Conservation (phyloP, 106 monocot genomes). For the Phalaenopsis equestris region DNA sequence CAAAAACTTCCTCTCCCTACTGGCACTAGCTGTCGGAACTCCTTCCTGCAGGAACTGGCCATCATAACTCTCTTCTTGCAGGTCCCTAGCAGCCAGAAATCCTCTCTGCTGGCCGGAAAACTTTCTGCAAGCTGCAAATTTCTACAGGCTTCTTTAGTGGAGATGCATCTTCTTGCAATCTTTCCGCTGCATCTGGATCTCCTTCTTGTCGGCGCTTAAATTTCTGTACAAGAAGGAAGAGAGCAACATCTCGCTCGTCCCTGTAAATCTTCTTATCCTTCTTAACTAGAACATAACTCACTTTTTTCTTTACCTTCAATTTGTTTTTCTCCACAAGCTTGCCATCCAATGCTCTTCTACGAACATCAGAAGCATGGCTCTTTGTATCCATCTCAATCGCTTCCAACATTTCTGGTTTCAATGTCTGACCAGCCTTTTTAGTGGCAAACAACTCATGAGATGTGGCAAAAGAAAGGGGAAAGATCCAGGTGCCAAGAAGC, state of each 20-base stretch:
- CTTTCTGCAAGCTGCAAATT: no score
- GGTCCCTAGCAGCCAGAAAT: no score
- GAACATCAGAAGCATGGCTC: conserved; percentile 14
- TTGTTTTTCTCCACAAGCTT: conserved; percentile 42
- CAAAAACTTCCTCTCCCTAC: no score
- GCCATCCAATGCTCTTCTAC: conserved; percentile 40
- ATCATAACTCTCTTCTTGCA: no score
- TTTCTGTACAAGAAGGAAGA: conserved; percentile 29
- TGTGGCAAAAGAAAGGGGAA: conserved; percentile 13
- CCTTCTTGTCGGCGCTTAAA: no score
- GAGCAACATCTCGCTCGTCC: conserved; percentile 55
- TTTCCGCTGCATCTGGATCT: no score
- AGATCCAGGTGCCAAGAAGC: conserved; percentile 19
- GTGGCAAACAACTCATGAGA: conserved; percentile 53
- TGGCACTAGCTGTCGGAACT: no score
- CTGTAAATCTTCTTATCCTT: conserved; percentile 67
- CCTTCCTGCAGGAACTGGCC: no score
- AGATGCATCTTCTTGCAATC: no score
- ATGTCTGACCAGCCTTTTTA: conserved; percentile 64
- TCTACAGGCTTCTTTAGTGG: no score
- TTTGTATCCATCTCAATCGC: conserved; percentile 26
- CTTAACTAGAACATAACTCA: conserved; percentile 6
- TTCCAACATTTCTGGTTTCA: conserved; percentile 44
- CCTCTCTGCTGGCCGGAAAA: no score
- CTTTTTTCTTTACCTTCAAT: conserved; percentile 20